Percentiles rank a stretch among this genome's conserved stretches.
phyloP scores from a whole-genome alignment of 148 eudicot genomes.

The Diospyros kaki region DNA sequence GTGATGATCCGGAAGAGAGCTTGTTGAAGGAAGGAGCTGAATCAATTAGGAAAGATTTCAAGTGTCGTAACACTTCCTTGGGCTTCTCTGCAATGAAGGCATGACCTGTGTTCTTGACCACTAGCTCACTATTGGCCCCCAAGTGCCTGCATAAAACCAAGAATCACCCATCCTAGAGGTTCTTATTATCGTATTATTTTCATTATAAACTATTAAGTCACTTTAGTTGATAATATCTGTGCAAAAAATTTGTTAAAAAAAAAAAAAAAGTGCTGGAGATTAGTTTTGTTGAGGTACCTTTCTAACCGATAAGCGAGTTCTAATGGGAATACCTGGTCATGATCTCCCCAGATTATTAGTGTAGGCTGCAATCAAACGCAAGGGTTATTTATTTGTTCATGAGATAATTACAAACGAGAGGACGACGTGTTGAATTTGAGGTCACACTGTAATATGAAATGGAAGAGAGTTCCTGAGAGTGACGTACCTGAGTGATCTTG shows the following conservation, averaged over 20 bases:
- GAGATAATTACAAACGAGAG: too few relatives aligned
- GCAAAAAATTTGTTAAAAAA: too few relatives aligned
- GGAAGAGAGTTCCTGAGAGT: not conserved
- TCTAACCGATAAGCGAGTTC: constrained; percentile 77
- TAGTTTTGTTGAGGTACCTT: constrained; percentile 32
- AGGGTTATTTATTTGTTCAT: too few relatives aligned
- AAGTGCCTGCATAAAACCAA: constrained; percentile 40
- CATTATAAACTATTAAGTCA: too few relatives aligned
- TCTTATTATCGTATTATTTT: not conserved
- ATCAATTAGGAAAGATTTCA: constrained; percentile 55
- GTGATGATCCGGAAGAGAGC: too few relatives aligned
- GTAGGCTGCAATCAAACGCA: constrained; percentile 48
- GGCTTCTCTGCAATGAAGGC: constrained; percentile 76
- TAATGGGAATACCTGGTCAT: constrained; percentile 74
- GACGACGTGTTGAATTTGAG: not conserved
- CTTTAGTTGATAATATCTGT: too few relatives aligned
- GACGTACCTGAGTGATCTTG: constrained; percentile 61
- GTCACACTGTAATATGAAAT: not conserved
- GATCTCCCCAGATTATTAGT: constrained; percentile 81
- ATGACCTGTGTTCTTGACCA: constrained; percentile 71
- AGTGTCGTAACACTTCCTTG: constrained; percentile 44
- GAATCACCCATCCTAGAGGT: not conserved
- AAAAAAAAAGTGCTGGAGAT: too few relatives aligned
- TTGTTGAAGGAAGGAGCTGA: constrained; percentile 16
- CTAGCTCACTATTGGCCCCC: constrained; percentile 64